Base-by-base conservation (phyloP, 306 rosid genomes). In the Prunus kanzakura region DNA sequence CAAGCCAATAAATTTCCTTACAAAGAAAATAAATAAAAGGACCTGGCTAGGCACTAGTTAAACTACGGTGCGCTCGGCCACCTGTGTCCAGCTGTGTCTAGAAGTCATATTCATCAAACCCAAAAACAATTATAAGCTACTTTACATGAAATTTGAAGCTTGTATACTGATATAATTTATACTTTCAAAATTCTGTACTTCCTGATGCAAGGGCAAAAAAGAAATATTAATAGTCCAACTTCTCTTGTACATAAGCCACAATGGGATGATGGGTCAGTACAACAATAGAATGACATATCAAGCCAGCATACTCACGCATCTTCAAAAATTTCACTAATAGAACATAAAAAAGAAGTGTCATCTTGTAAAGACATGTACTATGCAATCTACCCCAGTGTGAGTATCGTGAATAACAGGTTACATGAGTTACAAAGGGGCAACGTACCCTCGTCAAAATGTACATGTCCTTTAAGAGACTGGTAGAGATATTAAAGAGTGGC, bases 401-500 rank as follows among this genome's bases (percentile, higher is more conserved):
- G 27, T 47, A 43, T 38, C 16, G 56, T 32, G 58, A 50, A 55
- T 57, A 57, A 64, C n/a, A 55, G 43, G 45, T 49, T 67, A 18
- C 13, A 38, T 20, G 57, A 41, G 69, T 82, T 50, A 64, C 10
- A 62, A 73, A 74, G 65, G 67, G 81, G 60, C 77, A 64, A 62
- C 88, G 29, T 89, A 92, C 97, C 97, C 89, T 90, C 11, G 99
- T 95, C 91, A 95, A 88, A 77, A 75, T 60, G 81, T 90, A 95
- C 99, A 92, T 92, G 62, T 90, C 92, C 87, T 89, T 92, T 84
- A 95, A 83, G 74, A 89, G 67, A 69, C 83, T 69, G 82, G 99
- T 95, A 50, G 99, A 90, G 61, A 79, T 83, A 80, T 79, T 52
- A 57, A 92, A 87, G 68, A 95, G 97, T 77, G 99, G 99, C 89